Evolutionary conservation across 2,329 filamentous ascomycete genomes (phyloP).

Genomic region (Blastomyces parvus): DNA sequence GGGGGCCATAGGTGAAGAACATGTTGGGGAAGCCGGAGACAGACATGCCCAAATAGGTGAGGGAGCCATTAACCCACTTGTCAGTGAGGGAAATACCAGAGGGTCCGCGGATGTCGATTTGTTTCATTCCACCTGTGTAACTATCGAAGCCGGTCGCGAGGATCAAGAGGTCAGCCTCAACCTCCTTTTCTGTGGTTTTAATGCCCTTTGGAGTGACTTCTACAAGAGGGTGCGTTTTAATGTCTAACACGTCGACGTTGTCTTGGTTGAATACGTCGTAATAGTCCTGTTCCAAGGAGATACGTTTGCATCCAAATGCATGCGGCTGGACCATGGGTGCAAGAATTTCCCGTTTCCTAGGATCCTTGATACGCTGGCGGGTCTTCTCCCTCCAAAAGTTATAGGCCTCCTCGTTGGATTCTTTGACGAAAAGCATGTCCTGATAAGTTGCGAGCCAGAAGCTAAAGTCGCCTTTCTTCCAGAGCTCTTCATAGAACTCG

Average conservation of each 20-base stretch:
- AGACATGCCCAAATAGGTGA: constrained; percentile 28
- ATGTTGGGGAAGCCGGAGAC: constrained; percentile 38
- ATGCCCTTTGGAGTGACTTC: constrained; percentile 35
- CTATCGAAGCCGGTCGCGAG: constrained; percentile 36
- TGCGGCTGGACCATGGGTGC: constrained; percentile 46
- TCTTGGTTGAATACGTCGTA: constrained; percentile 42
- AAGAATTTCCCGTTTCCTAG: constrained; percentile 43
- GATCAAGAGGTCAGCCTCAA: constrained; percentile 32
- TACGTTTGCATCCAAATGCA: constrained; percentile 47
- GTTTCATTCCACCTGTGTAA: constrained; percentile 30
- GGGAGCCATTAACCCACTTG: constrained; percentile 28
- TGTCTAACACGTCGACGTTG: constrained; percentile 41
- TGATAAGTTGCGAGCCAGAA: constrained; percentile 45
- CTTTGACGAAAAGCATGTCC: constrained; percentile 39
- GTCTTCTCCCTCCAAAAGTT: constrained; percentile 48
- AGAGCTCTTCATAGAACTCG: constrained; percentile 42
- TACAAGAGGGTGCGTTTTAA: constrained; percentile 36
- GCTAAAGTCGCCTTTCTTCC: constrained; percentile 45
- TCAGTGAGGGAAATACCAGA: constrained; percentile 25
- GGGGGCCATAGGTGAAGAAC: constrained; percentile 47
- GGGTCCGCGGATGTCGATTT: constrained; percentile 26
- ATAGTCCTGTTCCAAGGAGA: constrained; percentile 42
- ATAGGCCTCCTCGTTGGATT: constrained; percentile 46
- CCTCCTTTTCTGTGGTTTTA: constrained; percentile 28
- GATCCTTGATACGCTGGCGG: constrained; percentile 43